Base-by-base conservation (phyloP, 352 stramenopile species). In the Globisporangium irregulare region DNA sequence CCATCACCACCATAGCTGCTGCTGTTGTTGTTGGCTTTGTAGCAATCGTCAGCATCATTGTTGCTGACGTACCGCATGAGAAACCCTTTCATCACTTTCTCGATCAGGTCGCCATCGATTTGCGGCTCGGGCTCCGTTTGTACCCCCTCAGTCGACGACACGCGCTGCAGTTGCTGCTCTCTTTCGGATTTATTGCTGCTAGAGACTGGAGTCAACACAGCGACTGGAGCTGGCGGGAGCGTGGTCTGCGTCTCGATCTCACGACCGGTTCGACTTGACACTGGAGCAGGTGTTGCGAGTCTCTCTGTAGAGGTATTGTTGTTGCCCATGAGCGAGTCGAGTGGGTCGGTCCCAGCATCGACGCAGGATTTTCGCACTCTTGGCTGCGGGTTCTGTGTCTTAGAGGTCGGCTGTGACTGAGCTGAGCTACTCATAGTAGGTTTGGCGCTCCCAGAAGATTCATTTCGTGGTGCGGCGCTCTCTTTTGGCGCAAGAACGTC, bases 41-140 rank as follows among this genome's bases (percentile, higher is more conserved):
- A 15, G 25, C 70, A 57, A 10, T 25, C 7, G 2, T 24, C 0
- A 6, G 56, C 4, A 29, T 60, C 32, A 59, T 62, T 68, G 24
- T 62, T 32, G n/a, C 64, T 63, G 55, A 48, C 70, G 55, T 84
- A 69, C 59, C 77, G 58, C 7, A 84, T 51, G 1, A 91, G 77
- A n/a, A 78, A 75, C 41, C 68, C 51, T 63, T 87, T 87, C 82
- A 91, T 91, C 66, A 86, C 75, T n/a, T 74, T 64, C 34, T 87
- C 82, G 36, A 89, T 76, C 2, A 66, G 20, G 4, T 72, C 68
- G 9, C 75, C 73, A 53, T 84, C 74, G 3, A 78, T 34, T 27
- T 84, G 70, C 0, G 71, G 76, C 27, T 84, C 66, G 0, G 65
- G 48, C 5, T 51, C 53, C 0, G 27, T 60, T 18, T 61, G 62